Base-by-base conservation (phyloP, 345 rosid species). In the Microcos paniculata region DNA sequence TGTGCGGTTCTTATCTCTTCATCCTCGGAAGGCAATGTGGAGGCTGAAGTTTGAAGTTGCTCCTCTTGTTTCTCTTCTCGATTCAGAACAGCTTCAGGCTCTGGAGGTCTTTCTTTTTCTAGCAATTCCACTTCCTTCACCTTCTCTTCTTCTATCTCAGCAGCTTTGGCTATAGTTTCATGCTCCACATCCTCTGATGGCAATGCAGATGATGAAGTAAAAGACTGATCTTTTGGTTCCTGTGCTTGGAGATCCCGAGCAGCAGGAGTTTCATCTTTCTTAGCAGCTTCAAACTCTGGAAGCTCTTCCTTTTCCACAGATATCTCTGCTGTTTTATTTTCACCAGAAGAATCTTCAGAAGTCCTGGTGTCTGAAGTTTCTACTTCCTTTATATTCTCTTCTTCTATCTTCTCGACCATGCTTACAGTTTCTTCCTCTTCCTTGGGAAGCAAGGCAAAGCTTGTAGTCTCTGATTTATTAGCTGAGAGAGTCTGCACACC, bases 381-480 rank as follows among this genome's bases (percentile, higher is more conserved):
- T 18, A 42, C 52, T 62, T 63, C 70, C 26, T 23, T 63, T 49
- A 26, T 42, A 1, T 43, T 42, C 46, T 66, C 28, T 66, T 66
- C 70, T 66, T 23, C 51, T 42, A 33, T 49, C 40, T 62, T 62
- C 45, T 57, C 42, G 40, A 57, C 38, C 0, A 8, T 15, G 31
- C 14, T 8, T 62, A 15, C 12, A 43, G 45, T 18, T 48, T 63
- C 62, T 28, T 30, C 64, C 31, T 31, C 12, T 61, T 62, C 77
- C 46, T 30, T 62, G 11, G 58, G 48, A 61, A 35, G 30, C 24
- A 46, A 26, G 28, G 45, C 13, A 16, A 28, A 43, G 46, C 86
- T 46, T 82, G 68, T 72, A 71, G 78, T 49, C 73, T 42, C 71
- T 63, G 59, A 49, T 87, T 79, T 52, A 64, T 79, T 77, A 56